Evolutionary conservation across 2,329 filamentous ascomycete species (phyloP).

Genomic region (Lasiodiplodia theobromae): DNA sequence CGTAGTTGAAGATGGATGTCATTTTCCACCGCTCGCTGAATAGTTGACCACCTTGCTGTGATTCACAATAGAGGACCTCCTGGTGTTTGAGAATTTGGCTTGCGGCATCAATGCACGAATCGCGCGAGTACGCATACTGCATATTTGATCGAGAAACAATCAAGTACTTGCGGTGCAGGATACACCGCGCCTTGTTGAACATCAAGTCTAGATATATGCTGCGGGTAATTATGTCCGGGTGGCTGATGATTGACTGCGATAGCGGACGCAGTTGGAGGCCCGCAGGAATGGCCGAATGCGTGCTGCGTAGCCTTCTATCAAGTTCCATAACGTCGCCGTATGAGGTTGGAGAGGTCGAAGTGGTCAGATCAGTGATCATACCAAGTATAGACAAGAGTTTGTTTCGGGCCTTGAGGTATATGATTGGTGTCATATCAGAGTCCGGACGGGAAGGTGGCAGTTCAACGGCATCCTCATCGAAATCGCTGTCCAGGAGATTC

Average conservation of each 20-base stretch:
- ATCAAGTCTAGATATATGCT: conserved; percentile 42
- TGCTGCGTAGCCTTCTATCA: conserved; percentile 37
- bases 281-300: conserved; percentile 31
- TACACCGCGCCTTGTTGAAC: conserved; percentile 43
- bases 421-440: conserved; percentile 37
- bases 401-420: conserved; percentile 40
- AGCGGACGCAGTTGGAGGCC: not conserved
- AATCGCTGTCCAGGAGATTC: conserved; percentile 52
- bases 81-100: conserved; percentile 54
- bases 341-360: conserved; percentile 37
- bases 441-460: conserved; percentile 41
- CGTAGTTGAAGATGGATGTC: conserved; percentile 52
- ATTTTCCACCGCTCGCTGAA: conserved; percentile 53
- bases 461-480: conserved; percentile 46
- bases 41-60: conserved; percentile 50
- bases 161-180: conserved; percentile 48
- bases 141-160: conserved; percentile 44
- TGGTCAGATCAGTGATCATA: conserved; percentile 41
- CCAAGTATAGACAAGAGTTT: conserved; percentile 37
- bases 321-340: conserved; percentile 42
- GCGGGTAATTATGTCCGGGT: conserved; percentile 35
- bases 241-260: conserved; percentile 31
- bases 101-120: conserved; percentile 55
- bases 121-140: conserved; percentile 50
- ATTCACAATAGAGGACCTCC: conserved; percentile 51